Conservation (phyloP, 805 yeast genomes). For the Nadsonia fulvescens region DNA sequence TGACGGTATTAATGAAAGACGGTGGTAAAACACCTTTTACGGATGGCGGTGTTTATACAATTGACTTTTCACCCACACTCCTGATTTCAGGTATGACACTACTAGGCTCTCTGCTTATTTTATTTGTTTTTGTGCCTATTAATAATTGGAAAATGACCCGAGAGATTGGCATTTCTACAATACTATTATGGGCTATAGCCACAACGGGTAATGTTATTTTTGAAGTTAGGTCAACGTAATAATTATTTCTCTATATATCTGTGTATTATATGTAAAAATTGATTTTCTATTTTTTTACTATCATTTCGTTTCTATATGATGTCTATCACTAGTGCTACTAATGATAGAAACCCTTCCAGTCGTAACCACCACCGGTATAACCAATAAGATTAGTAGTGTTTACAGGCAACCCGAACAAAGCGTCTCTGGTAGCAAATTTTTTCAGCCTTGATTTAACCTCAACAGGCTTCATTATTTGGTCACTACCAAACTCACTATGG, state of each 20-base stretch:
- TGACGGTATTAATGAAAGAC: constrained; percentile 22
- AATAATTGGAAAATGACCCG: constrained; percentile 26
- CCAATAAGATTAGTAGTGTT: constrained; percentile 41
- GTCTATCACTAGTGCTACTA: no score
- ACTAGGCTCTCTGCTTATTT: constrained; percentile 21
- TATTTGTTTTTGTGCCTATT: constrained; percentile 23
- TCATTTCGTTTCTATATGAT: no score
- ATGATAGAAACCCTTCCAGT: constrained; percentile 33
- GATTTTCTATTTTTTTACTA: no score
- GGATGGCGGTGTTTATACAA: constrained; percentile 10
- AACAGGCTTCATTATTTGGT: constrained; percentile 29
- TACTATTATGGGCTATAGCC: constrained; percentile 25
- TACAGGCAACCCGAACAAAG: constrained; percentile 27
- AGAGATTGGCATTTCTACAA: constrained; percentile 22
- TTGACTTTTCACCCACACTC: constrained; percentile 23
- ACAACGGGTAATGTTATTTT: constrained; percentile 17
- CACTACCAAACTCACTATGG: constrained; percentile 29
- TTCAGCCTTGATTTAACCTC: constrained; percentile 35
- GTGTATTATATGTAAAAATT: no score
- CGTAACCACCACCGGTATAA: constrained; percentile 43
- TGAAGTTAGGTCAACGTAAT: constrained; percentile 5
- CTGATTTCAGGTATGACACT: constrained; percentile 26
- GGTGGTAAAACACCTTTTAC: constrained; percentile 7
- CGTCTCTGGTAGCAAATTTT: constrained; percentile 31
- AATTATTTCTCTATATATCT: no score